Conservation (phyloP, 805 yeast genomes). For the Barnettozyma pratensis region DNA sequence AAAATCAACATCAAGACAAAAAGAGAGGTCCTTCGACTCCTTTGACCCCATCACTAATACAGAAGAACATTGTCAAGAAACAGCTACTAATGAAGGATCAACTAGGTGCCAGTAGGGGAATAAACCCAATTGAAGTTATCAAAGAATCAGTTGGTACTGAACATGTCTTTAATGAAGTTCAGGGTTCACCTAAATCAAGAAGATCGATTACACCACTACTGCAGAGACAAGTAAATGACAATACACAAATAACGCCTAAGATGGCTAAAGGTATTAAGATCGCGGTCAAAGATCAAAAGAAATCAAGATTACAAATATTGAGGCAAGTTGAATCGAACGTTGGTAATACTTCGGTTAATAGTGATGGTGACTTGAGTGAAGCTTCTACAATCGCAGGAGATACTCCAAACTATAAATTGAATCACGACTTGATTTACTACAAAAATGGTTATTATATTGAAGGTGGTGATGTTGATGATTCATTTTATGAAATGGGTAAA, state of each 20-base stretch:
- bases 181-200: conserved; percentile 20
- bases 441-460: conserved; percentile 24
- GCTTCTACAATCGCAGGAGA: conserved; percentile 21
- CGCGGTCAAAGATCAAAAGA: conserved; percentile 23
- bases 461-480: conserved; percentile 17
- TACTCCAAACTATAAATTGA: conserved; percentile 23
- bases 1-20: conserved; percentile 8
- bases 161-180: background rate
- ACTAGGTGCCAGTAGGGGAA: background rate
- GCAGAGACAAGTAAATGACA: conserved; percentile 1
- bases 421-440: conserved; percentile 20
- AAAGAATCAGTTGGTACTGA: conserved; percentile 1
- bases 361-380: conserved; percentile 25
- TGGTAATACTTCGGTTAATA: conserved; percentile 9
- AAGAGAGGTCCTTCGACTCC: conserved; percentile 26
- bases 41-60: conserved; percentile 23
- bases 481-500: conserved; percentile 20
- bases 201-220: background rate
- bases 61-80: conserved; percentile 20
- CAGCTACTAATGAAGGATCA: conserved; percentile 4
- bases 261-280: conserved; percentile 22
- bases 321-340: conserved; percentile 7
- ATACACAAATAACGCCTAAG: conserved; percentile 16
- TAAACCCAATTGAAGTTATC: background rate
- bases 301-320: conserved; percentile 20